These are phyloP conservation scores for Trichophyton mentagrophytes DNA, from an alignment of 2,329 filamentous ascomycete species.

Conservation along the genomic window DNA sequence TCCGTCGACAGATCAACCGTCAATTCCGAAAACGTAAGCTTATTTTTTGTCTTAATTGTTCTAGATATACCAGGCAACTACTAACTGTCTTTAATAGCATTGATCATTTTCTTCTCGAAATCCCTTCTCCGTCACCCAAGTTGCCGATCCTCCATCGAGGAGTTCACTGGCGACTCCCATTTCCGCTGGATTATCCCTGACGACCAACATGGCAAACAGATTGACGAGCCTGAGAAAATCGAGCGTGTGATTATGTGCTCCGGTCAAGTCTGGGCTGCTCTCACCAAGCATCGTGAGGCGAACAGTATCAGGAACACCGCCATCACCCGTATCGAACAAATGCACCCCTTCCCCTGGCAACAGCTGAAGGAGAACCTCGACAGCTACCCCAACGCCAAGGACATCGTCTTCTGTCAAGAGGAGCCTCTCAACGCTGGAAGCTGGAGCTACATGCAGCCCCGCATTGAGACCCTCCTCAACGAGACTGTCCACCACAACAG, in stretches of 20 bases:
- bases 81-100: slow-evolving; percentile 42
- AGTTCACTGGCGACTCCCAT: slow-evolving; percentile 80
- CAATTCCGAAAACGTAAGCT: slow-evolving; percentile 96
- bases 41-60: not conserved
- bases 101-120: slow-evolving; percentile 98
- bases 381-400: slow-evolving; percentile 92
- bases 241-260: slow-evolving; percentile 89
- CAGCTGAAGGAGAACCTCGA: slow-evolving; percentile 95
- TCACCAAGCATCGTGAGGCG: slow-evolving; percentile 80
- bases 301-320: slow-evolving; percentile 82
- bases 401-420: slow-evolving; percentile 94
- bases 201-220: slow-evolving; percentile 63
- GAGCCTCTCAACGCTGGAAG: slow-evolving; percentile 95
- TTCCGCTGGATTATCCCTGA: slow-evolving; percentile 97
- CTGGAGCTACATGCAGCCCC: slow-evolving; percentile 94
- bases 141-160: slow-evolving; percentile 76
- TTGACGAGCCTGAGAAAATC: slow-evolving; percentile 72
- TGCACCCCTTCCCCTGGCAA: slow-evolving; percentile 98
- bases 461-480: slow-evolving; percentile 93
- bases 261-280: slow-evolving; percentile 83
- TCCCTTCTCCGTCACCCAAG: slow-evolving; percentile 87
- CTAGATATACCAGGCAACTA: slow-evolving; percentile 1
- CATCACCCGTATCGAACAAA: slow-evolving; percentile 90
- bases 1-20: slow-evolving; percentile 94
- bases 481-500: slow-evolving; percentile 83